Conservation (phyloP, 2,329 filamentous ascomycete species). For the Dothiorella sarmentorum region DNA sequence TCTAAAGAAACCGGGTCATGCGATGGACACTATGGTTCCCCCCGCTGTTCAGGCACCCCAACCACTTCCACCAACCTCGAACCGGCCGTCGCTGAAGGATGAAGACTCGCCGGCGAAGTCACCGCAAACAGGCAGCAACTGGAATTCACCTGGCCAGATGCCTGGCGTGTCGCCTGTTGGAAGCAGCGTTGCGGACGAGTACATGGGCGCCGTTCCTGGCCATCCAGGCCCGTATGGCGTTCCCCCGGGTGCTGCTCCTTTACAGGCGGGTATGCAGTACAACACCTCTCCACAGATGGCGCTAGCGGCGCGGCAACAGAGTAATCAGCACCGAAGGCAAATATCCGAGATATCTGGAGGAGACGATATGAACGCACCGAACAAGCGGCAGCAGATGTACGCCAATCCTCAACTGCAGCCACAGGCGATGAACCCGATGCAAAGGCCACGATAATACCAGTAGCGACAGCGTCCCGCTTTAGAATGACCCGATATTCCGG, state of each 20-base stretch:
- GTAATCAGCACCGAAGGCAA: conserved; percentile 49
- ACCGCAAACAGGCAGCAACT: conserved; percentile 57
- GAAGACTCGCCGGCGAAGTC: conserved; percentile 62
- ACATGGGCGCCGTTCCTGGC: conserved; percentile 43
- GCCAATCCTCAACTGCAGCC: conserved; percentile 37
- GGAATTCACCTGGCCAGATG: conserved; percentile 61
- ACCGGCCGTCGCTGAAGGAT: conserved; percentile 57
- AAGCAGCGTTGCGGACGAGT: conserved; percentile 45
- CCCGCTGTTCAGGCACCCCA: conserved; percentile 43
- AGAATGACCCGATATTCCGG: background rate
- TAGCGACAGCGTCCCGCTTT: background rate
- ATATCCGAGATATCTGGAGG: conserved; percentile 60
- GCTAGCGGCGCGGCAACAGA: conserved; percentile 32
- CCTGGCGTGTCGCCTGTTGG: conserved; percentile 56
- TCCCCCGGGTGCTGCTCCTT: conserved; percentile 20
- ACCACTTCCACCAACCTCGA: conserved; percentile 36
- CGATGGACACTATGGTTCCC: conserved; percentile 48
- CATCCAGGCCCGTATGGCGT: conserved; percentile 39
- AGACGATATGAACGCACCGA: conserved; percentile 48
- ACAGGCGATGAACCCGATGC: conserved; percentile 48
- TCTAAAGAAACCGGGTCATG: conserved; percentile 62
- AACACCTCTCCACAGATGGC: conserved; percentile 38
- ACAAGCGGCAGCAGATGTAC: conserved; percentile 60
- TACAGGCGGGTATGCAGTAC: conserved; percentile 38
- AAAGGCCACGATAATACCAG: conserved; percentile 41